Percentiles rank a stretch among this genome's conserved stretches.
Conservation (phyloP, 495 filamentous ascomycete genomes). For the Viridothelium virens region DNA sequence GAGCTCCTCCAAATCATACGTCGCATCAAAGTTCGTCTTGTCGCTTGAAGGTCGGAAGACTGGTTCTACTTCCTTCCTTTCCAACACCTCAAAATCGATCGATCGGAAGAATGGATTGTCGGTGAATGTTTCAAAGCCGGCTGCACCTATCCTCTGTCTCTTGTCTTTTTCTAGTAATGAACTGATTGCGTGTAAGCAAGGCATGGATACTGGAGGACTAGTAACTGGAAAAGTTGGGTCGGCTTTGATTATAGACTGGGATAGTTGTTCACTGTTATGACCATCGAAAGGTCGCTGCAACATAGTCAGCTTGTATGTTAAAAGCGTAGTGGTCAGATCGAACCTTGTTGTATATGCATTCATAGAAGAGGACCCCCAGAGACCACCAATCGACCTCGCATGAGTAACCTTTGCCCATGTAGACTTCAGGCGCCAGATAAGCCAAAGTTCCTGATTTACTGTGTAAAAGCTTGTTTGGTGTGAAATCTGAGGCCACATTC, state of each 20-base stretch:
- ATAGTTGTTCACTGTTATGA: slow-evolving; percentile 70
- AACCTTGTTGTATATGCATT: slow-evolving; percentile 99
- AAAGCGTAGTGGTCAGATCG: slow-evolving; percentile 19
- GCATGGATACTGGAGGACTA: slow-evolving; percentile 73
- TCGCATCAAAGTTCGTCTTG: slow-evolving; percentile 98
- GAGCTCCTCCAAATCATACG: slow-evolving; percentile 92
- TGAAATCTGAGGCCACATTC: slow-evolving; percentile 95
- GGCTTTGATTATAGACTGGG: slow-evolving; percentile 72
- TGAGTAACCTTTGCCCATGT: slow-evolving; percentile 76
- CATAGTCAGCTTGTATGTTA: slow-evolving; percentile 28
- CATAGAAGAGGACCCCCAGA: slow-evolving; percentile 90
- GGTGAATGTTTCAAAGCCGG: slow-evolving; percentile 70
- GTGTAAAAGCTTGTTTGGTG: slow-evolving; percentile 70
- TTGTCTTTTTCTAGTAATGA: slow-evolving; percentile 74
- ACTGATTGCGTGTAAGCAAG: slow-evolving; percentile 77
- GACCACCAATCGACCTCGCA: slow-evolving; percentile 98
- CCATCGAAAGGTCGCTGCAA: slow-evolving; percentile 80
- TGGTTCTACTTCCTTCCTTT: slow-evolving; percentile 82
- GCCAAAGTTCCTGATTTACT: slow-evolving; percentile 96
- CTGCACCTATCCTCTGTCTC: slow-evolving; percentile 69
- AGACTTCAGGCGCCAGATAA: slow-evolving; percentile 94
- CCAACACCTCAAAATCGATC: slow-evolving; percentile 78
- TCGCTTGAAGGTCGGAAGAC: slow-evolving; percentile 89
- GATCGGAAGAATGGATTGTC: slow-evolving; percentile 80
- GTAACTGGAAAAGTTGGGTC: slow-evolving; percentile 83